Evolutionary conservation across 106 monocot species (phyloP).

Genomic region (Narthecium ossifragum): DNA sequence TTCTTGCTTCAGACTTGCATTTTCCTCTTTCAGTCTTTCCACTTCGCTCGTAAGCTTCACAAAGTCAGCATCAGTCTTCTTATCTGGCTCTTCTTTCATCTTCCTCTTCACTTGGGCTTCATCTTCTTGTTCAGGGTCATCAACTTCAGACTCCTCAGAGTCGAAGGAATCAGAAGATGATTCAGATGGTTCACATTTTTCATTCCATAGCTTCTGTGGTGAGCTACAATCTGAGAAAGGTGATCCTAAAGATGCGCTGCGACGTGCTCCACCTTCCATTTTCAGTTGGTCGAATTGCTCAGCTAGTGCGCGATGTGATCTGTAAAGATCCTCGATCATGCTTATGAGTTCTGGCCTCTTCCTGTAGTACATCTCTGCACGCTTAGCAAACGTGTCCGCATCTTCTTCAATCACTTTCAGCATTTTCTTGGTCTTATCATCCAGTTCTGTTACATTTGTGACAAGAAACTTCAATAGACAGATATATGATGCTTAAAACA

Average conservation of each 20-base stretch:
- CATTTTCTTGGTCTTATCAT: constrained; percentile 74
- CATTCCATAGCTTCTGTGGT: constrained; percentile 12
- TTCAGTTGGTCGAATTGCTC: constrained; percentile 66
- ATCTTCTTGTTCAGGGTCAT: constrained; percentile 57
- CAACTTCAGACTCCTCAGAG: constrained; percentile 58
- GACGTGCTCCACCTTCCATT: constrained; percentile 12
- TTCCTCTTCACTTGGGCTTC: constrained; percentile 9
- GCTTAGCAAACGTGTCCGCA: constrained; percentile 82
- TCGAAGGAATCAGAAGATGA: constrained; percentile 18
- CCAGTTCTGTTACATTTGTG: constrained; percentile 69
- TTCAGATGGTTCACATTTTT: constrained; percentile 12
- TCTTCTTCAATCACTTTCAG: constrained; percentile 81
- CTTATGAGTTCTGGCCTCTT: constrained; percentile 74
- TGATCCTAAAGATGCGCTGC: constrained; percentile 2
- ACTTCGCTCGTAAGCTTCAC: constrained; percentile 4
- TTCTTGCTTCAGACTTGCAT: constrained; percentile 14
- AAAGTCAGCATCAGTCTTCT: background rate
- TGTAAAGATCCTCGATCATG: constrained; percentile 83
- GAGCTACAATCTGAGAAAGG: constrained; percentile 18
- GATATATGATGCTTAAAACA: too few species aligned
- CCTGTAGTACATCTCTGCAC: constrained; percentile 94
- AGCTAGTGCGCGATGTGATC: constrained; percentile 66
- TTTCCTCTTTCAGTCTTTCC: constrained; percentile 27
- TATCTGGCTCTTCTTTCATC: background rate
- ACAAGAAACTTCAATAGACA: too few species aligned